phyloP scores from a whole-genome alignment of 345 rosid species.

The Aethionema arabicum region DNA sequence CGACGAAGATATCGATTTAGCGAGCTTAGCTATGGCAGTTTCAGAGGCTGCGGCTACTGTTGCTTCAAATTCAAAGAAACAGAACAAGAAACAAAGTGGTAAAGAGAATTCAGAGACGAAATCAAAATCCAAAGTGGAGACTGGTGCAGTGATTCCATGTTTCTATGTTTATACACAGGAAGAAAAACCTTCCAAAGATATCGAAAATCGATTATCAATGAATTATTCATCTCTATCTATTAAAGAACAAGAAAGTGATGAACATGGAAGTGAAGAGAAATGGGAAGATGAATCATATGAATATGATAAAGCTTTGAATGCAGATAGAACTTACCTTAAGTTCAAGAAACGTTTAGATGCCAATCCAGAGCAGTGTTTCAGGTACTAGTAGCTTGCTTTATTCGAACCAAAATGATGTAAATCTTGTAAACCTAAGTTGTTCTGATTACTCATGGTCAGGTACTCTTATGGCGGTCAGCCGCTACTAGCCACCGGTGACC shows the following conservation, averaged over 20 bases:
- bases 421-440: neutral
- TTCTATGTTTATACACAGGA: slow-evolving; percentile 69
- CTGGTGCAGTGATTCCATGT: slow-evolving; percentile 73
- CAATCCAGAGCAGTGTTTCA: slow-evolving; percentile 83
- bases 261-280: slow-evolving; percentile 51
- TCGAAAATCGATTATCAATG: slow-evolving; percentile 36
- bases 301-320: slow-evolving; percentile 73
- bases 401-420: neutral
- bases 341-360: slow-evolving; percentile 79
- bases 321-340: slow-evolving; percentile 88
- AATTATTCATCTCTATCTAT: slow-evolving; percentile 49
- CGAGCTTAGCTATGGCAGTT: slow-evolving; percentile 61
- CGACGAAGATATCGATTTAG: slow-evolving; percentile 65
- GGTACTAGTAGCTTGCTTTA: slow-evolving; percentile 42
- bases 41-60: slow-evolving; percentile 54
- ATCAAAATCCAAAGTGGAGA: slow-evolving; percentile 32
- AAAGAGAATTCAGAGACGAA: slow-evolving; percentile 30
- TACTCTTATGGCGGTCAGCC: slow-evolving; percentile 72
- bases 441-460: slow-evolving; percentile 42
- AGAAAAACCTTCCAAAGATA: slow-evolving; percentile 44
- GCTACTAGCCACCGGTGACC: slow-evolving; percentile 50
- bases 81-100: slow-evolving; percentile 19
- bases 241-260: slow-evolving; percentile 46
- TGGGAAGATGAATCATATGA: slow-evolving; percentile 83
- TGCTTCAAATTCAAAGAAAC: slow-evolving; percentile 52